A percentile compares a stretch with the other conserved stretches of the same genome.
Conservation (phyloP, 768 basidiomycete species). For the Leccinum variicolor region DNA sequence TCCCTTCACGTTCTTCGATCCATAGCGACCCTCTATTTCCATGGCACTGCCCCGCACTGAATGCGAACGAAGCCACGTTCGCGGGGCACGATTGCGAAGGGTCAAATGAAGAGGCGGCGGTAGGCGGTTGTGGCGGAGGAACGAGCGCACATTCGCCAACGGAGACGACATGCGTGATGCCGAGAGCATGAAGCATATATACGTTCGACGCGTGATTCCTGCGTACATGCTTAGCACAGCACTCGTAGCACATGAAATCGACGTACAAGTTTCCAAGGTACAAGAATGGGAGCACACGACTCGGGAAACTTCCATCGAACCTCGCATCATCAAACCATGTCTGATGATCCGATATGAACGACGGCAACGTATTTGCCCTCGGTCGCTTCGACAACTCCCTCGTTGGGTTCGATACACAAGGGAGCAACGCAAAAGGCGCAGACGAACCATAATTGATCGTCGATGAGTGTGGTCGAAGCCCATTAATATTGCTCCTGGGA, state of each 20-base stretch:
- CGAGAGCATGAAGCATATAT: slow-evolving; percentile 93
- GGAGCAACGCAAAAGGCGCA: slow-evolving; percentile 3
- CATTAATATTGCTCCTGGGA: slow-evolving; percentile 11
- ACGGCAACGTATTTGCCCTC: slow-evolving; percentile 68
- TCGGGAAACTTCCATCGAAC: slow-evolving; percentile 96
- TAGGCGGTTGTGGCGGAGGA: slow-evolving; percentile 57
- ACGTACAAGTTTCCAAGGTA: slow-evolving; percentile 94
- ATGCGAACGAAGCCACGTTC: slow-evolving; percentile 22
- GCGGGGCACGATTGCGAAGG: not conserved
- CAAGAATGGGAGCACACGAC: slow-evolving; percentile 86
- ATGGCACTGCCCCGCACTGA: slow-evolving; percentile 43
- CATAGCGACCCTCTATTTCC: slow-evolving; percentile 72
- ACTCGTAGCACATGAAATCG: not conserved
- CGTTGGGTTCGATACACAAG: slow-evolving; percentile 19
- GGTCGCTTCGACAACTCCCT: slow-evolving; percentile 41
- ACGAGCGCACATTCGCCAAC: slow-evolving; percentile 93
- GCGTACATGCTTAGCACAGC: slow-evolving; percentile 1
- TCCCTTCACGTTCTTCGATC: slow-evolving; percentile 83
- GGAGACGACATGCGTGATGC: slow-evolving; percentile 95
- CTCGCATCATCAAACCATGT: slow-evolving; percentile 93
- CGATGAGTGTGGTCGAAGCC: slow-evolving; percentile 21
- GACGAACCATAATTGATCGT: slow-evolving; percentile 20
- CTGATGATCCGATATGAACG: slow-evolving; percentile 68
- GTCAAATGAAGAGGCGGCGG: not conserved
- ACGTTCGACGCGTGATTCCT: slow-evolving; percentile 94